phyloP scores from a whole-genome alignment of 179 eudicot species.

The Gypsophila paniculata region DNA sequence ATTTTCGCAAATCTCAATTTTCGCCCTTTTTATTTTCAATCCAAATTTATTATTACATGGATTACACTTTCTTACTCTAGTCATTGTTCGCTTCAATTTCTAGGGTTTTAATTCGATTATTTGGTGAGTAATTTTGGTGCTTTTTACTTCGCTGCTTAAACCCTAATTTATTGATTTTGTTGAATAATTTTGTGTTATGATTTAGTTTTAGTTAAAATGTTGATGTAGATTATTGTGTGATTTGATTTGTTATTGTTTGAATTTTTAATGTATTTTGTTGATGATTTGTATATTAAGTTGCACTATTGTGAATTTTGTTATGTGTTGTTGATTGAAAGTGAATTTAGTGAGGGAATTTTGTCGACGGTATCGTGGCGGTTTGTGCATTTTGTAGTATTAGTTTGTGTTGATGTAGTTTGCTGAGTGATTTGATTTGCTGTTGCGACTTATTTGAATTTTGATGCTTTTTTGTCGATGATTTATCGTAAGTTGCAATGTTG shows the following conservation, averaged over 20 bases:
- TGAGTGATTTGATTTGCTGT: too few species aligned
- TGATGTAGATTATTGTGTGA: not conserved
- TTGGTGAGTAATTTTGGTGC: constrained; percentile 3
- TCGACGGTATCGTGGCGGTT: not conserved
- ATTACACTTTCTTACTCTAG: constrained; percentile 1
- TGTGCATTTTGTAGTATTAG: not conserved
- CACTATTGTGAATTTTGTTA: too few species aligned
- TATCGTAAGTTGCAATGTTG: too few species aligned
- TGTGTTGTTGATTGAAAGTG: not conserved
- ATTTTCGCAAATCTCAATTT: too few species aligned
- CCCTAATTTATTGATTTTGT: constrained; percentile 16
- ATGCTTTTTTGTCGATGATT: too few species aligned
- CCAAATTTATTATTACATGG: not conserved
- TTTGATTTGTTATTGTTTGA: too few species aligned
- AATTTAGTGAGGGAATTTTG: too few species aligned
- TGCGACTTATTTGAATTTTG: too few species aligned
- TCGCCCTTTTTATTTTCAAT: not conserved
- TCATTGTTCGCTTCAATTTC: not conserved
- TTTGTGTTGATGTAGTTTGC: not conserved
- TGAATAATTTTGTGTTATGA: not conserved
- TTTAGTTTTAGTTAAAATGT: not conserved
- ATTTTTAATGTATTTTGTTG: too few species aligned
- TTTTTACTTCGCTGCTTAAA: constrained; percentile 18
- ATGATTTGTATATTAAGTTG: too few species aligned
- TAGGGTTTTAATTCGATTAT: not conserved